Conservation (phyloP, 108 stramenopile species). For the Skeletonema marinoi region DNA sequence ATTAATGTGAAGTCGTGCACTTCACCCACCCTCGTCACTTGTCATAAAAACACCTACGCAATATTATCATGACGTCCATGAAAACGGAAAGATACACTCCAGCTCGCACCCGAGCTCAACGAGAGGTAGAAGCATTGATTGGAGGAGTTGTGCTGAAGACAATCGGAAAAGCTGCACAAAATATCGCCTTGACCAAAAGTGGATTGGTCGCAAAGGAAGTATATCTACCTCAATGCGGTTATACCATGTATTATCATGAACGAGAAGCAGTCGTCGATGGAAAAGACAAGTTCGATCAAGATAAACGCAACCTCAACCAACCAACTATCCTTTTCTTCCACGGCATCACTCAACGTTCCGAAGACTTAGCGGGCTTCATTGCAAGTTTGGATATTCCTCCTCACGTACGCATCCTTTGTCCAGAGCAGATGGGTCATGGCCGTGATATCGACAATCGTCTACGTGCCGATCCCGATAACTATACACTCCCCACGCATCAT, state of each 20-base stretch:
- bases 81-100: no score
- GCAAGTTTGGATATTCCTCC: constrained; percentile 11
- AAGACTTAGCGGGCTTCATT: background rate
- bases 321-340: background rate
- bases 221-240: background rate
- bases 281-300: background rate
- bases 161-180: background rate
- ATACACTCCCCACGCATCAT: constrained; percentile 4
- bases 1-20: no score
- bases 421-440: constrained; percentile 21
- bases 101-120: background rate
- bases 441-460: constrained; percentile 8
- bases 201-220: background rate
- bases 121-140: background rate
- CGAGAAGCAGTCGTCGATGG: background rate
- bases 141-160: background rate
- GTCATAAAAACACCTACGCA: no score
- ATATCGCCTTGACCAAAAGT: background rate
- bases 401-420: constrained; percentile 7
- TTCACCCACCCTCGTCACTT: no score
- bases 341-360: background rate
- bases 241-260: background rate
- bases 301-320: background rate
- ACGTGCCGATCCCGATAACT: background rate
- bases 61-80: no score